A percentile compares a stretch with the other conserved stretches of the same genome.
Conservation (phyloP, 2,329 filamentous ascomycete genomes). For the Penicillium sp. region DNA sequence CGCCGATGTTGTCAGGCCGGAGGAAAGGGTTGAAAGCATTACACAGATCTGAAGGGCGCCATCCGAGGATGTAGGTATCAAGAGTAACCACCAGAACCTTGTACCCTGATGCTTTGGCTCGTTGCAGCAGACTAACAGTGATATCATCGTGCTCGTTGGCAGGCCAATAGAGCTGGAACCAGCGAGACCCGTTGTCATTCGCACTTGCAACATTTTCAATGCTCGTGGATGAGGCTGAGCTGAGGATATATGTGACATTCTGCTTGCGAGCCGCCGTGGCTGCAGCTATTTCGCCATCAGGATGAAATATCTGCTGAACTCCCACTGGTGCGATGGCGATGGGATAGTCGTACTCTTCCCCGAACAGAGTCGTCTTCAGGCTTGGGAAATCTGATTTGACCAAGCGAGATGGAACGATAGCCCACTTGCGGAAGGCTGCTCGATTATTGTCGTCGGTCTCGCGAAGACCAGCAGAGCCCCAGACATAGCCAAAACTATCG, state of each 20-base stretch:
- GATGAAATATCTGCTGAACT: constrained; percentile 67
- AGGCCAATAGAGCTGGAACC: constrained; percentile 78
- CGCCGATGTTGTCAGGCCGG: constrained; percentile 47
- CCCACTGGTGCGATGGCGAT: constrained; percentile 68
- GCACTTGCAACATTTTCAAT: constrained; percentile 67
- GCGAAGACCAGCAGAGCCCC: constrained; percentile 53
- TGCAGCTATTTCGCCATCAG: constrained; percentile 62
- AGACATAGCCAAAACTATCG: constrained; percentile 60
- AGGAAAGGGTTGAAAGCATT: constrained; percentile 50
- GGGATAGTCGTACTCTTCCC: constrained; percentile 50
- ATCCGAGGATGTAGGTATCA: constrained; percentile 68
- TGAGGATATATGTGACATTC: constrained; percentile 65
- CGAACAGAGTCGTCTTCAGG: constrained; percentile 54
- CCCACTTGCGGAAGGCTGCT: constrained; percentile 33
- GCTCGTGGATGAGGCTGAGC: constrained; percentile 61
- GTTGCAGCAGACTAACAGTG: constrained; percentile 61
- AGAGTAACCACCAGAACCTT: constrained; percentile 69
- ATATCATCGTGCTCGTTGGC: constrained; percentile 58
- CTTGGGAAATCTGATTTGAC: constrained; percentile 44
- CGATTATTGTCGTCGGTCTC: constrained; percentile 33
- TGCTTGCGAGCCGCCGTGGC: constrained; percentile 61
- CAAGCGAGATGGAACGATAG: constrained; percentile 27
- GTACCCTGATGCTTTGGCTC: constrained; percentile 63
- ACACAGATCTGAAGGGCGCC: constrained; percentile 68
- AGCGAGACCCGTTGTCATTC: constrained; percentile 58